Conservation (phyloP, 305 asterid genomes). For the Vinca major region DNA sequence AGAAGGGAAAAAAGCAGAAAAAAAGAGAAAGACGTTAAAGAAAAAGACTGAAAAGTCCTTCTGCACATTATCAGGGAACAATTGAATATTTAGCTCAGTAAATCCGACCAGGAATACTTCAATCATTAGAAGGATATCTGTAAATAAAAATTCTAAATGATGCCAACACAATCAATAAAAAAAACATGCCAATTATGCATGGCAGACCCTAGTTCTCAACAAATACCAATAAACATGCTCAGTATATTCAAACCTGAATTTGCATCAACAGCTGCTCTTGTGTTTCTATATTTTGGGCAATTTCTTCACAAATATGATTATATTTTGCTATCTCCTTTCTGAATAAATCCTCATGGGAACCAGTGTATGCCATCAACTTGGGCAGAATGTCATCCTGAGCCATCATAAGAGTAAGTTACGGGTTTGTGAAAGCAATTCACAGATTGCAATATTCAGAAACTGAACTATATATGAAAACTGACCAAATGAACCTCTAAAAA, state of each 20-base stretch:
- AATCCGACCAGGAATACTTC: neutral
- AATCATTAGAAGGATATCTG: neutral
- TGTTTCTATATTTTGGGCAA: constrained; percentile 65
- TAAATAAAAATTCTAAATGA: neutral
- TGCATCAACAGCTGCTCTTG: constrained; percentile 79
- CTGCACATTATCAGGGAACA: neutral
- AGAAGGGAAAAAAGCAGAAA: too few species aligned
- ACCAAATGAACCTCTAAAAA: too few species aligned
- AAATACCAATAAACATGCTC: neutral
- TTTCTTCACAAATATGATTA: constrained; percentile 71
- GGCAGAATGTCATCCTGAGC: constrained; percentile 92
- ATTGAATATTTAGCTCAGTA: neutral
- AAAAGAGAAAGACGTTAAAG: neutral
- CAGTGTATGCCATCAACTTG: constrained; percentile 80
- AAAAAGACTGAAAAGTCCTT: neutral
- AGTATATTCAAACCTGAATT: constrained; percentile 58
- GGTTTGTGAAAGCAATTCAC: too few species aligned
- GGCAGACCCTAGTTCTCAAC: neutral
- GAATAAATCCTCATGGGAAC: constrained; percentile 90
- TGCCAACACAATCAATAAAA: neutral
- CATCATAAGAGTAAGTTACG: constrained; percentile 5
- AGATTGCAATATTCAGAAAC: too few species aligned
- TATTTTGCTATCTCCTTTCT: constrained; percentile 88
- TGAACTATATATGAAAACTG: too few species aligned
- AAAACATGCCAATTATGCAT: neutral